Conservation (phyloP, 768 basidiomycete species). For the Pisolithus marmoratus region DNA sequence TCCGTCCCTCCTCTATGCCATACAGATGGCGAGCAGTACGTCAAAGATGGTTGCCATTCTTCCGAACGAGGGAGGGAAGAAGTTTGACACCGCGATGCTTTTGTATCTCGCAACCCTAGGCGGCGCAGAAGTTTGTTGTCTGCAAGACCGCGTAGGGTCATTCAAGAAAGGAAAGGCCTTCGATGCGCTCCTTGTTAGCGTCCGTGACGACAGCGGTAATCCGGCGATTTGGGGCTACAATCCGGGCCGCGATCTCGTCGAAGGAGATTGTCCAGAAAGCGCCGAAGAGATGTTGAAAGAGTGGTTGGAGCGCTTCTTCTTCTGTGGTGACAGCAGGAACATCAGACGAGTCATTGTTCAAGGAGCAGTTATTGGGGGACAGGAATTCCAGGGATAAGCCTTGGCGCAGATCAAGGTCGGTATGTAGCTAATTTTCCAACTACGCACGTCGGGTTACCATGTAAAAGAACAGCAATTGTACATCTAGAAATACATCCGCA, state of each 20-base stretch:
- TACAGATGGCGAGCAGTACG: slow-evolving; percentile 73
- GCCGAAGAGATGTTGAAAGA: slow-evolving; percentile 36
- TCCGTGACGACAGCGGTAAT: slow-evolving; percentile 47
- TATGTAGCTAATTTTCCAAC: no score
- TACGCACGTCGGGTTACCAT: no score
- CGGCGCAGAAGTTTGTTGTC: slow-evolving; percentile 77
- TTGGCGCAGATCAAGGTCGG: neutral
- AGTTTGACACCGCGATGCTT: slow-evolving; percentile 67
- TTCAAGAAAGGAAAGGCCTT: slow-evolving; percentile 82
- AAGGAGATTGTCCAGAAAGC: slow-evolving; percentile 24
- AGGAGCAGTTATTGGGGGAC: slow-evolving; percentile 73
- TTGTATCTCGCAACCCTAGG: slow-evolving; percentile 90
- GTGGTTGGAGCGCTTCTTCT: slow-evolving; percentile 79
- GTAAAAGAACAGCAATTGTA: no score
- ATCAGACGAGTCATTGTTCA: slow-evolving; percentile 80
- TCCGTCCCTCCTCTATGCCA: slow-evolving; percentile 68
- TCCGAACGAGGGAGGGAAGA: slow-evolving; percentile 40
- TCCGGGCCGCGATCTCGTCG: slow-evolving; percentile 22
- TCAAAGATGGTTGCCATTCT: slow-evolving; percentile 71
- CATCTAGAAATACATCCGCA: no score
- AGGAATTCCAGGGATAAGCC: slow-evolving; percentile 23
- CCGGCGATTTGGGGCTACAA: slow-evolving; percentile 47
- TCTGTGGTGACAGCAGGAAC: slow-evolving; percentile 84
- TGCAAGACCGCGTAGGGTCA: slow-evolving; percentile 66
- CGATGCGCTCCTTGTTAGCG: slow-evolving; percentile 76